Evolutionary conservation across 257 asterid species (phyloP).

Genomic region (Gentiana dahurica): DNA sequence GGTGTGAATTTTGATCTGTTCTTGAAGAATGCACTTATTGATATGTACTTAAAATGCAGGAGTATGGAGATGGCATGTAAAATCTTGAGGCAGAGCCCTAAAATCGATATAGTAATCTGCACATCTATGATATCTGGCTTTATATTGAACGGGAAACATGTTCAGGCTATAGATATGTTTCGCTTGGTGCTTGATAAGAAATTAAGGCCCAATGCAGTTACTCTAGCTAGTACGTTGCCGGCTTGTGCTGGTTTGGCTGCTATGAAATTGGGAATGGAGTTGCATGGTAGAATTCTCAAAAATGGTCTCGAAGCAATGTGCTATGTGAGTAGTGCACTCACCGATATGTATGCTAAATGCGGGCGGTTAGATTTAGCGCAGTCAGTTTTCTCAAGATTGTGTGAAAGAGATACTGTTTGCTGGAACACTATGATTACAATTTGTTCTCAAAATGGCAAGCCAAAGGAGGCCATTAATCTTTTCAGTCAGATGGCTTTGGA

Average conservation of each 20-base stretch:
- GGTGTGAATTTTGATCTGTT: slow-evolving; percentile 45
- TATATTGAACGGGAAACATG: slow-evolving; percentile 62
- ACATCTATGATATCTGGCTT: slow-evolving; percentile 80
- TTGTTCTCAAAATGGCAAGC: slow-evolving; percentile 67
- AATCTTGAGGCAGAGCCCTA: slow-evolving; percentile 37
- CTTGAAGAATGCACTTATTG: slow-evolving; percentile 77
- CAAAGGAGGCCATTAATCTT: slow-evolving; percentile 52
- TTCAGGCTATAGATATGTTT: slow-evolving; percentile 49
- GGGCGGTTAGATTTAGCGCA: slow-evolving; percentile 59
- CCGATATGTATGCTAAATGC: slow-evolving; percentile 87
- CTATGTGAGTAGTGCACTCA: slow-evolving; percentile 65
- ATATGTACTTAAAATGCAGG: slow-evolving; percentile 75
- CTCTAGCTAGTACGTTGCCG: slow-evolving; percentile 69
- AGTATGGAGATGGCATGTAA: slow-evolving; percentile 46
- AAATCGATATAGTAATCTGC: slow-evolving; percentile 58
- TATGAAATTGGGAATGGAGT: slow-evolving; percentile 51
- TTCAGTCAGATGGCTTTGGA: slow-evolving; percentile 52
- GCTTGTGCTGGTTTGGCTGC: slow-evolving; percentile 78
- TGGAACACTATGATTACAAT: slow-evolving; percentile 76
- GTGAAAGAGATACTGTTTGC: slow-evolving; percentile 61
- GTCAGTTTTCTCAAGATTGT: slow-evolving; percentile 37
- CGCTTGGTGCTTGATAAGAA: slow-evolving; percentile 36
- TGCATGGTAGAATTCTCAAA: slow-evolving; percentile 50
- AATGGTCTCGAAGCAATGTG: slow-evolving; percentile 47
- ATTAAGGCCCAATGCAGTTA: slow-evolving; percentile 77